Evolutionary conservation across 2,329 filamentous ascomycete genomes (phyloP), one percentile per base, ranked within the genome.

Genomic region (Penicillium sp.): DNA sequence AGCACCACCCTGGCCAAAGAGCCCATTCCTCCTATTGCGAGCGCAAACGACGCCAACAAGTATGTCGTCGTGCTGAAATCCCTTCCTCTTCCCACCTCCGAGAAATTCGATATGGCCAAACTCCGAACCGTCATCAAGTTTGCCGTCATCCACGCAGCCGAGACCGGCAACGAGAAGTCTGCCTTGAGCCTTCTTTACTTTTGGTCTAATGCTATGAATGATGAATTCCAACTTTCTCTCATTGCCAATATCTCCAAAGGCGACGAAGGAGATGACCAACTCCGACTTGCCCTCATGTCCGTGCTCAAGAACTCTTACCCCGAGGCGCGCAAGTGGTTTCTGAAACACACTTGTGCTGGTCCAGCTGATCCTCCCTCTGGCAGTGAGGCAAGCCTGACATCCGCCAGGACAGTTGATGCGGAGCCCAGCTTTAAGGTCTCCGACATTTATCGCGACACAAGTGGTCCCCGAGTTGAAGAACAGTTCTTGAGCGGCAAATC

Each of bases 331-430:
- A n/a, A 50, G 32, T 64, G 62, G 62, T 61, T 56, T 41, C 19
- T 55, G 23, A 55, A 43, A 7, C 53, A 58, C 53, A 9, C 26
- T 11, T 30, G 44, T 10, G 29, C 49, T 2, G 35, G 30, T 26
- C 39, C n/a, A 29, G 35, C 6, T 8, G 43, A 40, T n/a, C 27
- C 45, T 35, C 29, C 47, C 27, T 55, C 61, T 23, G 63, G 59
- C 38, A 74, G 67, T 18, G 65, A 67, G 11, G 74, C 73, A 14
- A 75, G 71, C 11, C 54, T 76, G 19, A 76, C 75, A 34, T 72
- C 74, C 8, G 70, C 70, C 9, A 70, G 73, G 39, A 74, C 74
- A 5, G 58, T 74, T 32, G 67, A 71, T 36, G 64, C 63, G 43
- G 71, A 74, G 50, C 67, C 67, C 13, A 23, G 39, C 10, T 61